These are phyloP conservation scores for Lentinula raphanica DNA, from an alignment of 768 basidiomycete genomes.

Conservation along the genomic window DNA sequence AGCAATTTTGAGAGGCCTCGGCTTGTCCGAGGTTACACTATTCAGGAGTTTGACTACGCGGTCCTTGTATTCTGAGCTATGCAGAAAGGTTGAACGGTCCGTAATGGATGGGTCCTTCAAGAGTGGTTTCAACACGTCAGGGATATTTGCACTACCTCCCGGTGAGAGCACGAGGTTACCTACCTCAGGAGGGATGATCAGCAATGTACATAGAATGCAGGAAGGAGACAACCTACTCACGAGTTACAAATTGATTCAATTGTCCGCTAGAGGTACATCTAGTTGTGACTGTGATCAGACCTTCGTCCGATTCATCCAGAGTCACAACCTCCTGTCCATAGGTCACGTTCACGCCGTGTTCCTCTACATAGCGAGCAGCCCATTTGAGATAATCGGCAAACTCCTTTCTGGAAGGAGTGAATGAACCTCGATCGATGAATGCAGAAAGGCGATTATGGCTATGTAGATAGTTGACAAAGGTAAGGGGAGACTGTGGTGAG, in stretches of 20 bases:
- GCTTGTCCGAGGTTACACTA: slow-evolving; percentile 14
- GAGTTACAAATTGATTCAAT: slow-evolving; percentile 27
- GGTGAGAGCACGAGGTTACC: slow-evolving; percentile 49
- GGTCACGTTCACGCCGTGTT: slow-evolving; percentile 35
- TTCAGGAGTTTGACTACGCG: slow-evolving; percentile 32
- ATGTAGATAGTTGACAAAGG: slow-evolving; percentile 50
- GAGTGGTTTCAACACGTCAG: slow-evolving; percentile 27
- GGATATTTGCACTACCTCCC: slow-evolving; percentile 42
- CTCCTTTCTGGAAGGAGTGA: slow-evolving; percentile 47
- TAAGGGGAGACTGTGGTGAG: slow-evolving; percentile 43
- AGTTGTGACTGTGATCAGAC: slow-evolving; percentile 34
- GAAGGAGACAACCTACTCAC: slow-evolving; percentile 24
- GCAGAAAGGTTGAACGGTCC: slow-evolving; percentile 12
- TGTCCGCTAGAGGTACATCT: slow-evolving; percentile 30
- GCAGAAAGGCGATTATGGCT: slow-evolving; percentile 41
- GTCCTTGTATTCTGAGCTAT: slow-evolving; percentile 38
- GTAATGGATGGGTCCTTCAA: slow-evolving; percentile 30
- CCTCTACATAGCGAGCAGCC: slow-evolving; percentile 41
- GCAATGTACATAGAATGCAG: background rate
- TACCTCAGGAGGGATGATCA: slow-evolving; percentile 10
- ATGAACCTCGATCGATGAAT: slow-evolving; percentile 51
- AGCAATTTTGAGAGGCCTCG: slow-evolving; percentile 33
- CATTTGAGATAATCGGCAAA: slow-evolving; percentile 51
- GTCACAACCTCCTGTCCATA: slow-evolving; percentile 44
- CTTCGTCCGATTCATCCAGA: slow-evolving; percentile 26